Conservation (phyloP, 352 stramenopile species). For the Pythium aphanidermatum region DNA sequence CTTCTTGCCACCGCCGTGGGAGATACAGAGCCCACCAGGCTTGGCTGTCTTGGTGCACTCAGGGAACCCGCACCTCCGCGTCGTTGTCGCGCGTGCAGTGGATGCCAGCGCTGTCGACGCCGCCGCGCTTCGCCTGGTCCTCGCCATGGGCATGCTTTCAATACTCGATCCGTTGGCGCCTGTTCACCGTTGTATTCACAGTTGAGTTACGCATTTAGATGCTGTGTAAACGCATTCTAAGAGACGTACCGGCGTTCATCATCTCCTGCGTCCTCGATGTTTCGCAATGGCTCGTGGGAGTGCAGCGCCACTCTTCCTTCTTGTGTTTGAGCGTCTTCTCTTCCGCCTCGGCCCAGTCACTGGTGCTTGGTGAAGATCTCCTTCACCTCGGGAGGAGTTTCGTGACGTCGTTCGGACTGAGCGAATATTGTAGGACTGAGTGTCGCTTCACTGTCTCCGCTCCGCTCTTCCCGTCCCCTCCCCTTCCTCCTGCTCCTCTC, state of each 20-base stretch:
- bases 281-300: no score
- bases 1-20: constrained; percentile 48
- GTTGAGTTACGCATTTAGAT: background rate
- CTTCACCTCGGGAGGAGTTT: no score
- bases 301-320: no score
- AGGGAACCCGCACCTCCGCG: constrained; percentile 34
- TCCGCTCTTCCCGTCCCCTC: background rate
- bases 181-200: constrained; percentile 4
- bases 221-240: background rate
- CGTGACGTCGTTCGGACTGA: background rate
- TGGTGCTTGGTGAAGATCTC: no score
- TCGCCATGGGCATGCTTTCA: no score
- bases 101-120: background rate
- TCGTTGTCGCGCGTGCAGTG: background rate
- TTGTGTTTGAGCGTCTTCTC: no score
- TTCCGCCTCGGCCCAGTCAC: no score
- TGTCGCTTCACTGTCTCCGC: background rate
- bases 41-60: constrained; percentile 44
- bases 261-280: no score
- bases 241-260: no score
- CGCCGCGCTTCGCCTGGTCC: no score
- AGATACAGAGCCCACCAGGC: constrained; percentile 45
- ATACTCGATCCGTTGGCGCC: constrained; percentile 3
- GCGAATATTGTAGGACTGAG: constrained; percentile 5
- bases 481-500: background rate